Percentiles rank a stretch among this genome's conserved stretches.
Evolutionary conservation across 2,329 filamentous ascomycete genomes (phyloP).

Genomic region (Cercospora beticola): DNA sequence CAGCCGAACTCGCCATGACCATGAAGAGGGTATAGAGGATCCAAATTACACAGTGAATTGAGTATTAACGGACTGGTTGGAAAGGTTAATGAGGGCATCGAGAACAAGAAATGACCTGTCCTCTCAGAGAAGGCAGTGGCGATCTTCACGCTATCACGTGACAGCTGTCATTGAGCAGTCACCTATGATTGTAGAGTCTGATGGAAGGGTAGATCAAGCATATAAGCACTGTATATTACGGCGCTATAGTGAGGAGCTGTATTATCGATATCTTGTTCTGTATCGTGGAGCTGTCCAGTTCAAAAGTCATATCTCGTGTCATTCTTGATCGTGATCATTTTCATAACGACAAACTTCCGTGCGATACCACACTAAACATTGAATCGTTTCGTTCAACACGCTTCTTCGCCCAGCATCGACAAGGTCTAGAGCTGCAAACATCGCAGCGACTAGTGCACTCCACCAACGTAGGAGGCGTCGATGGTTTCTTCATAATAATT

Average conservation of each 20-base stretch:
- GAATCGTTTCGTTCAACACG: constrained; percentile 8
- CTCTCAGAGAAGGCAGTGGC: not conserved
- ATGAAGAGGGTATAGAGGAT: not conserved
- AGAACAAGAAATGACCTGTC: not conserved
- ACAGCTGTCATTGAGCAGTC: not conserved
- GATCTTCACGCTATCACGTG: not conserved
- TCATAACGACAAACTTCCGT: not conserved
- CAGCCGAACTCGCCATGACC: not conserved
- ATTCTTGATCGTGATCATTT: not conserved
- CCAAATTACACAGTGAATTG: no score
- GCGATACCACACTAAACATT: constrained; percentile 2
- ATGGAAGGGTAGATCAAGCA: not conserved
- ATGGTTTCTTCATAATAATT: constrained; percentile 17
- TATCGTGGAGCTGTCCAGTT: not conserved
- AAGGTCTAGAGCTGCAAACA: not conserved
- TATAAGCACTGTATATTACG: not conserved
- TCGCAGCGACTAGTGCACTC: not conserved
- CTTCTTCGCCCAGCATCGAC: constrained; percentile 14
- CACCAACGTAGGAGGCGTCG: constrained; percentile 5
- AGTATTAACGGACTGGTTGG: not conserved
- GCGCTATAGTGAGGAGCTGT: not conserved
- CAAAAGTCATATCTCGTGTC: not conserved
- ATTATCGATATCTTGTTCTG: not conserved
- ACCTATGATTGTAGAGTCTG: not conserved
- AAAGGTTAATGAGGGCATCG: not conserved